Conservation (phyloP, 345 rosid genomes). For the Populus davidiana region DNA sequence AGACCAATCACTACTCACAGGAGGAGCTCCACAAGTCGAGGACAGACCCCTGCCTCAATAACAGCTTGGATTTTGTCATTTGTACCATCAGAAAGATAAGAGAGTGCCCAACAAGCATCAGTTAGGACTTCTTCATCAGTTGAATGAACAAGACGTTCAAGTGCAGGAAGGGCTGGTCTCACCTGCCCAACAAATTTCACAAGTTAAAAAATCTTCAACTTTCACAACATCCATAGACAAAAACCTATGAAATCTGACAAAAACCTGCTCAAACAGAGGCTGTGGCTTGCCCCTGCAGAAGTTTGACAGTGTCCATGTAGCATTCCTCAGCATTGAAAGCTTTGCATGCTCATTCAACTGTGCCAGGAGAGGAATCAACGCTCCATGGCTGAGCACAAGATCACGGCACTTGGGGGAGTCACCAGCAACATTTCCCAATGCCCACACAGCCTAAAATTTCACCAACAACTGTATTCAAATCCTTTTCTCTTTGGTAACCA, state of each 20-base stretch:
- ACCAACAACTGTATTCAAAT: not conserved
- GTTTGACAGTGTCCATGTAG: conserved; percentile 34
- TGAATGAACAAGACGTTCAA: conserved; percentile 27
- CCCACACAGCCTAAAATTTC: conserved; percentile 30
- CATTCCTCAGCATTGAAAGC: conserved; percentile 33
- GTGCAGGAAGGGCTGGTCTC: conserved; percentile 26
- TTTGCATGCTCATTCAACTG: conserved; percentile 31
- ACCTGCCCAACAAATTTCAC: conserved; percentile 9
- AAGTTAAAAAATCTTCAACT: not conserved
- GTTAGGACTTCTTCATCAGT: conserved; percentile 31
- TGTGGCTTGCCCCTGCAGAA: conserved; percentile 36
- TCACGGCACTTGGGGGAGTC: conserved; percentile 35
- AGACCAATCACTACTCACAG: conserved; percentile 14
- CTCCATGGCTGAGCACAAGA: conserved; percentile 29
- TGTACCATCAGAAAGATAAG: conserved; percentile 34
- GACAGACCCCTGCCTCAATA: conserved; percentile 26
- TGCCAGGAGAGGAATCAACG: conserved; percentile 22
- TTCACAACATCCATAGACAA: not conserved
- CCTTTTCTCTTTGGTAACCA: not conserved
- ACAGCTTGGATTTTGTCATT: conserved; percentile 35
- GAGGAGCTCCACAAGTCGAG: conserved; percentile 27
- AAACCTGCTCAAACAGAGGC: conserved; percentile 31
- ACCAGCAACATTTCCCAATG: conserved; percentile 34
- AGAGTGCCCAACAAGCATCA: conserved; percentile 33
- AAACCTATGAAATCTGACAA: not conserved